Base-by-base conservation (phyloP, 2,329 filamentous ascomycete genomes). In the Pseudopithomyces maydicus region DNA sequence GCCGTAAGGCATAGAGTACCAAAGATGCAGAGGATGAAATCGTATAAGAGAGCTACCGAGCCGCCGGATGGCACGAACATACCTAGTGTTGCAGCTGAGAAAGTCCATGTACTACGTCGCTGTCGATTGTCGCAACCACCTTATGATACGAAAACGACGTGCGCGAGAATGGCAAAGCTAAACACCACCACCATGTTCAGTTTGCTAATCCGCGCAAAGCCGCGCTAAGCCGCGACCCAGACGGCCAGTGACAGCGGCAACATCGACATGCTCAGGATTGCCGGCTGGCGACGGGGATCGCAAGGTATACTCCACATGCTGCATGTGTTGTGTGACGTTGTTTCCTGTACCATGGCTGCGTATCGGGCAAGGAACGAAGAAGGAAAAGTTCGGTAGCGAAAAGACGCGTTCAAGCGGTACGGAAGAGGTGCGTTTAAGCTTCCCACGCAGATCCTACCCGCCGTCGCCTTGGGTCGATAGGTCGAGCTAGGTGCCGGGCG, bases 131-230 rank as follows among this genome's bases (percentile, higher is more conserved):
- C 11, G 12, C 8, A 44, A 6, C 11, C 10, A 6, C 42, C 7
- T 6, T 17, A 6, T 12, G 42, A 22, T 22, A 12, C 44, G 29
- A 32, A 8, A 22, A 14, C 38, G 23, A 58, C 69, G 66, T 56
- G 77, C 78, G 79, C 79, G 8, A 79, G 66, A 45, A 80, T 79
- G 15, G 77, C 77, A 59, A 80, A 80, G 4, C 76, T 74, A 73
- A 79, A 72, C n/a, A 17, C 76, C 77, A 14, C n/a, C n/a, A 80
- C 72, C 77, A 79, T 80, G 1, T 74, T 80, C 23, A 78, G 52
- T 55, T 73, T 75, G n/a, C 73, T 77, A 4, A 79, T 58, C 2
- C 76, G 72, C 32, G 73, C n/a, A n/a, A n/a, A n/a, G n/a, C n/a
- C n/a, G n/a, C n/a, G n/a, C n/a, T n/a, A n/a, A n/a, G n/a, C n/a